phyloP scores from a whole-genome alignment of 169 alveolate genomes.

The Plasmodium vivax region DNA sequence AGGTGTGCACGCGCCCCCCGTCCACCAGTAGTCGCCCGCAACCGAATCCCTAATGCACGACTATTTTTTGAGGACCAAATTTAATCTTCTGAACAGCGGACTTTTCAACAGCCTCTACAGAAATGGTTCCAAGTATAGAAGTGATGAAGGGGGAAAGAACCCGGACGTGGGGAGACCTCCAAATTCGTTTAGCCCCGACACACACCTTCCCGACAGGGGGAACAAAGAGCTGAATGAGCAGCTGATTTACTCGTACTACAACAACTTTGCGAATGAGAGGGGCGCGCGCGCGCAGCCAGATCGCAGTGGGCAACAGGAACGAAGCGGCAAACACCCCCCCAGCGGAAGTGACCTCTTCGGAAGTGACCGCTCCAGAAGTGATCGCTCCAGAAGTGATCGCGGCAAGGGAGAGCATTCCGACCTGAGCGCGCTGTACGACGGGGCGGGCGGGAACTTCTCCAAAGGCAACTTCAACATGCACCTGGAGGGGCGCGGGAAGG shows the following conservation, averaged over 20 bases:
- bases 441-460: background rate
- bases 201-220: background rate
- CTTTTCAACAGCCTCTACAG: slow-evolving; percentile 18
- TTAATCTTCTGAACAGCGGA: slow-evolving; percentile 2
- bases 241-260: slow-evolving; percentile 46
- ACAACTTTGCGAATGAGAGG: background rate
- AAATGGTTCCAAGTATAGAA: background rate
- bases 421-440: background rate
- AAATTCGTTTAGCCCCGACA: background rate
- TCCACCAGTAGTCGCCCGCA: background rate
- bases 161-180: background rate
- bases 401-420: background rate
- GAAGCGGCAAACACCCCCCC: background rate
- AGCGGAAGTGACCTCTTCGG: background rate
- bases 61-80: slow-evolving; percentile 2
- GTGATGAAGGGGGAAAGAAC: background rate
- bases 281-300: background rate
- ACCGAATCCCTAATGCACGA: slow-evolving; percentile 20
- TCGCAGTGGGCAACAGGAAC: background rate
- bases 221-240: slow-evolving; percentile 13
- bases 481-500: background rate
- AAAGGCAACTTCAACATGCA: background rate
- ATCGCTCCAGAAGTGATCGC: background rate
- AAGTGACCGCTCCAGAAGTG: background rate
- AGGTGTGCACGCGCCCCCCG: background rate